These are phyloP conservation scores for Psilocybe sp. DNA, from an alignment of 768 basidiomycete species.

Conservation along the genomic window DNA sequence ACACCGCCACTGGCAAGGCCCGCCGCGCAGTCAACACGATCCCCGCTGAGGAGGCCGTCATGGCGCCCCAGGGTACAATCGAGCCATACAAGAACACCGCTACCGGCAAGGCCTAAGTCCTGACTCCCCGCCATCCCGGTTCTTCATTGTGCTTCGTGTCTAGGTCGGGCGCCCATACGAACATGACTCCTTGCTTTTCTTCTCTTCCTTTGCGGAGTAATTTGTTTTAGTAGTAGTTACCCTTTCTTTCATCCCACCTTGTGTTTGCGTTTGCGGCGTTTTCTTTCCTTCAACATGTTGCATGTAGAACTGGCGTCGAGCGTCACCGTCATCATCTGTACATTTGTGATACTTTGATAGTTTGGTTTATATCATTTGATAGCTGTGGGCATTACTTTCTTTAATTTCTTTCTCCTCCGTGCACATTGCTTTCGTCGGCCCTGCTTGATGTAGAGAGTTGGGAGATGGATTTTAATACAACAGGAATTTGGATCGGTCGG, in stretches of 20 bases:
- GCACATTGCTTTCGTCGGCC: too few relatives aligned
- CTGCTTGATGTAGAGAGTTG: too few relatives aligned
- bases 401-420: too few relatives aligned
- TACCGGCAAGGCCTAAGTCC: too few relatives aligned
- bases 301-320: slow-evolving; percentile 1
- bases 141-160: slow-evolving; percentile 1
- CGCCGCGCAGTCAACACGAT: slow-evolving; percentile 15
- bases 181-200: slow-evolving; percentile 8
- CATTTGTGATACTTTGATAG: slow-evolving; percentile 11
- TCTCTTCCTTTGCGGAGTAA: too few relatives aligned
- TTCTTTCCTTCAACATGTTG: slow-evolving; percentile 21
- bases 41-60: slow-evolving; percentile 25
- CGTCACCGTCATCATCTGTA: slow-evolving; percentile 6
- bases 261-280: too few relatives aligned
- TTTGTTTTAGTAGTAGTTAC: too few relatives aligned
- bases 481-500: too few relatives aligned
- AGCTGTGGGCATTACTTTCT: too few relatives aligned
- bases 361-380: slow-evolving; percentile 9
- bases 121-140: slow-evolving; percentile 16
- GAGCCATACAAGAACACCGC: slow-evolving; percentile 18
- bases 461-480: too few relatives aligned
- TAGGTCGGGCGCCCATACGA: slow-evolving; percentile 26
- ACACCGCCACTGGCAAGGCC: too few relatives aligned
- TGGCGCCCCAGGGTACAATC: slow-evolving; percentile 24
- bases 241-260: too few relatives aligned